phyloP scores from a whole-genome alignment of 139 green algal species.

The Coccomyxa sp. region DNA sequence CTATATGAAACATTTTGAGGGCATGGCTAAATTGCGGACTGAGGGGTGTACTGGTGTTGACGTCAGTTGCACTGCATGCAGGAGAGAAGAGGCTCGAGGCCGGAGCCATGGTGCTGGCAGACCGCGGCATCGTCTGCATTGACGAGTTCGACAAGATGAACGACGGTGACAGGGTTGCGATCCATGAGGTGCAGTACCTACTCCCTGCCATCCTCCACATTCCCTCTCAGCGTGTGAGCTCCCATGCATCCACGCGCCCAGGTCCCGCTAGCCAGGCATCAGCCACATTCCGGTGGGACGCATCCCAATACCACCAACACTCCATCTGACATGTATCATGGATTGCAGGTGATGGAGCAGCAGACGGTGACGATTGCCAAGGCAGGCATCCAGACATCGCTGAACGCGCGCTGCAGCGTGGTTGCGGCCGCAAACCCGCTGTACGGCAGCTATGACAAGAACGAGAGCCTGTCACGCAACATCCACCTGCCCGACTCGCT shows the following conservation, averaged over 20 bases:
- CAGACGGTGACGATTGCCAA: constrained; percentile 99
- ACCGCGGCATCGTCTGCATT: constrained; percentile 97
- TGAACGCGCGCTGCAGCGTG: constrained; percentile 96
- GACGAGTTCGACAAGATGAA: constrained; percentile 99
- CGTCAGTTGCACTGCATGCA: constrained; percentile 26
- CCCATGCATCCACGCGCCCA: too few species aligned
- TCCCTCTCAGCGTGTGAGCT: not conserved
- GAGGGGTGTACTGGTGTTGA: too few species aligned
- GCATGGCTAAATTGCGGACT: not conserved
- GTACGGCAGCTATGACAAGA: constrained; percentile 62
- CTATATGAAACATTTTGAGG: not conserved
- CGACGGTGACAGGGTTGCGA: constrained; percentile 94
- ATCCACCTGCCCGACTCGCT: constrained; percentile 96
- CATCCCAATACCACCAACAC: not conserved
- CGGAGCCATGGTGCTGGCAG: constrained; percentile 97
- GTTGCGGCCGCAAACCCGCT: constrained; percentile 82
- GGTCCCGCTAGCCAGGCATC: too few species aligned
- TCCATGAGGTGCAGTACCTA: constrained; percentile 95
- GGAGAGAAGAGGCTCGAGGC: constrained; percentile 94
- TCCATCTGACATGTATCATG: not conserved
- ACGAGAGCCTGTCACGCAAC: constrained; percentile 75
- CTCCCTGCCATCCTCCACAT: not conserved
- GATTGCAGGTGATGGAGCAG: constrained; percentile 86
- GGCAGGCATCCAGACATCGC: constrained; percentile 91
- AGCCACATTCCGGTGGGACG: not conserved